Evolutionary conservation across 2,329 filamentous ascomycete species (phyloP).

Genomic region (Fusarium pseudonygamai): DNA sequence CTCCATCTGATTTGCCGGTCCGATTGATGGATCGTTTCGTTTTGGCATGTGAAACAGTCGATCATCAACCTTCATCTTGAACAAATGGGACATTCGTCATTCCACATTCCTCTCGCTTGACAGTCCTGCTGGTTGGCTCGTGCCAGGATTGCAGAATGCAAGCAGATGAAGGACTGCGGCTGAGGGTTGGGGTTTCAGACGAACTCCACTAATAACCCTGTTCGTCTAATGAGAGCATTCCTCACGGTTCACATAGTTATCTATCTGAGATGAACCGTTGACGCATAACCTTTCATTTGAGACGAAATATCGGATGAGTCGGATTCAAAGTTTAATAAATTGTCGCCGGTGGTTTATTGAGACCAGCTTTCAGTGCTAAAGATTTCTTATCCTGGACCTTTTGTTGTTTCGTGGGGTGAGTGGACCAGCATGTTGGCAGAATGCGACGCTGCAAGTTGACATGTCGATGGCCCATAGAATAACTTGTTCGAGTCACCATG

Average conservation of each 20-base stretch:
- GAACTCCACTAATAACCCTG: not conserved
- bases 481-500: not conserved
- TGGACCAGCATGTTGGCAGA: not conserved
- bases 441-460: not conserved
- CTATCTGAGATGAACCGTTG: not conserved
- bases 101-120: not conserved
- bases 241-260: not conserved
- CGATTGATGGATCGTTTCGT: not conserved
- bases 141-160: not conserved
- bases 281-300: not conserved
- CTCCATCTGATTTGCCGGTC: not conserved
- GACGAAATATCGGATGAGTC: not conserved
- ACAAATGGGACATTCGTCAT: not conserved
- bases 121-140: not conserved
- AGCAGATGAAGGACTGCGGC: constrained; percentile 1
- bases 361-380: not conserved
- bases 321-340: not conserved
- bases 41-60: not conserved
- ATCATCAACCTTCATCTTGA: not conserved
- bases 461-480: not conserved
- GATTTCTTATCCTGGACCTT: not conserved
- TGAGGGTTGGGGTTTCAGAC: not conserved
- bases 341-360: not conserved
- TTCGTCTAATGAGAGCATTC: not conserved
- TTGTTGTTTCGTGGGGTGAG: not conserved